These are phyloP conservation scores for Chlamydomonas sp. DNA, from an alignment of 139 green algal genomes.

Conservation along the genomic window DNA sequence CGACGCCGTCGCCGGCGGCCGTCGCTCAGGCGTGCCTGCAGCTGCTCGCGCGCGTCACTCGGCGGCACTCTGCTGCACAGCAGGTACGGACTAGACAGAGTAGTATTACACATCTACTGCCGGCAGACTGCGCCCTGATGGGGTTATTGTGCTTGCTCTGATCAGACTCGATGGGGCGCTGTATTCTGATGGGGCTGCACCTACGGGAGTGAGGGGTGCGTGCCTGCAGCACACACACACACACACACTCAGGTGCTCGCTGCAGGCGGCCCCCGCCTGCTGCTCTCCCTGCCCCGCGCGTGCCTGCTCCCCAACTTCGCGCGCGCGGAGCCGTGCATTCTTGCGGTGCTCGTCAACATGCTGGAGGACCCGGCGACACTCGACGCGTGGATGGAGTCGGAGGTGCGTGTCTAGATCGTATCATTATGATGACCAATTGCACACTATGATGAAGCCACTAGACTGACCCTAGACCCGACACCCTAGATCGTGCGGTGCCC, in stretches of 20 bases:
- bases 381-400: slow-evolving; percentile 81
- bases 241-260: too few relatives aligned
- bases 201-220: slow-evolving; percentile 22
- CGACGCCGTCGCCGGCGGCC: slow-evolving; percentile 44
- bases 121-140: too few relatives aligned
- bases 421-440: too few relatives aligned
- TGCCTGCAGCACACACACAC: too few relatives aligned
- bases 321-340: slow-evolving; percentile 56
- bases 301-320: slow-evolving; percentile 38
- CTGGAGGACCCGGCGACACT: slow-evolving; percentile 85
- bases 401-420: too few relatives aligned
- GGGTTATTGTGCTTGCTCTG: too few relatives aligned
- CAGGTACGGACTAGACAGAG: too few relatives aligned
- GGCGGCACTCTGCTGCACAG: slow-evolving; percentile 53
- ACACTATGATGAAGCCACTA: too few relatives aligned
- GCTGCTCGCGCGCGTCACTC: slow-evolving; percentile 69
- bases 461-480: too few relatives aligned
- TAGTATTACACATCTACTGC: too few relatives aligned
- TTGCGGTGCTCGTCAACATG: slow-evolving; percentile 75
- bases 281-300: slow-evolving; percentile 67
- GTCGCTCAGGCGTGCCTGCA: slow-evolving; percentile 70
- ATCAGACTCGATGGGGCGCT: too few relatives aligned
- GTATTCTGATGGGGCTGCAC: not conserved
- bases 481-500: too few relatives aligned
- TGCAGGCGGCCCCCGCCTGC: slow-evolving; percentile 48